These are phyloP conservation scores for Suillus plorans DNA, from an alignment of 768 basidiomycete species.

Conservation along the genomic window DNA sequence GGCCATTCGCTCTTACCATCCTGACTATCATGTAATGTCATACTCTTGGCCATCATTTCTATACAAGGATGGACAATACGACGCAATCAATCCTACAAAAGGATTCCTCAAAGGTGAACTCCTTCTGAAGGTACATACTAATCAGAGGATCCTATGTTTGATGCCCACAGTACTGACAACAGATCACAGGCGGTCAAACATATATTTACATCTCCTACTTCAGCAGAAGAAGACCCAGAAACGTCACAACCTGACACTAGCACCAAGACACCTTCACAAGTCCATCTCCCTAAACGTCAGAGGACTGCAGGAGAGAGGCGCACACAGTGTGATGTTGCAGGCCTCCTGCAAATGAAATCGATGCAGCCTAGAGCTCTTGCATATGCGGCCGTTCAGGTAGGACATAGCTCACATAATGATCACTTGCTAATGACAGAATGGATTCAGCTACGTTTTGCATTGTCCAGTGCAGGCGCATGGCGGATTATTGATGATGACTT, in stretches of 20 bases:
- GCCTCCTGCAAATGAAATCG: constrained; percentile 3
- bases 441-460: constrained; percentile 16
- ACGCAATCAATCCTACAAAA: constrained; percentile 12
- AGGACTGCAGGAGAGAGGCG: constrained; percentile 3
- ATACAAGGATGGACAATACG: constrained; percentile 11
- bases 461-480: constrained; percentile 13
- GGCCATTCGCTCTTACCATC: constrained; percentile 14
- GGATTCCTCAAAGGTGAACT: constrained; percentile 16
- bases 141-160: too few relatives aligned
- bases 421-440: too few relatives aligned
- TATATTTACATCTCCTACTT: constrained; percentile 22
- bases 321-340: constrained; percentile 11
- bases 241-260: too few relatives aligned
- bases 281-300: too few relatives aligned
- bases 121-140: constrained; percentile 14
- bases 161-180: too few relatives aligned
- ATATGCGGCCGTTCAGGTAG: constrained; percentile 26
- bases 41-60: constrained; percentile 18
- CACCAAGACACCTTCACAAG: too few relatives aligned
- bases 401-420: too few relatives aligned
- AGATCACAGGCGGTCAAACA: constrained; percentile 12
- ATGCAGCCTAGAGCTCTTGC: constrained; percentile 22
- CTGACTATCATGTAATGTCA: constrained; percentile 15
- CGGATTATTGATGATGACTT: constrained; percentile 7
- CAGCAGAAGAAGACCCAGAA: background rate